A percentile compares a stretch with the other conserved stretches of the same genome.
phyloP scores from a whole-genome alignment of 2,329 filamentous ascomycete genomes.

The Aspergillus udagawae region DNA sequence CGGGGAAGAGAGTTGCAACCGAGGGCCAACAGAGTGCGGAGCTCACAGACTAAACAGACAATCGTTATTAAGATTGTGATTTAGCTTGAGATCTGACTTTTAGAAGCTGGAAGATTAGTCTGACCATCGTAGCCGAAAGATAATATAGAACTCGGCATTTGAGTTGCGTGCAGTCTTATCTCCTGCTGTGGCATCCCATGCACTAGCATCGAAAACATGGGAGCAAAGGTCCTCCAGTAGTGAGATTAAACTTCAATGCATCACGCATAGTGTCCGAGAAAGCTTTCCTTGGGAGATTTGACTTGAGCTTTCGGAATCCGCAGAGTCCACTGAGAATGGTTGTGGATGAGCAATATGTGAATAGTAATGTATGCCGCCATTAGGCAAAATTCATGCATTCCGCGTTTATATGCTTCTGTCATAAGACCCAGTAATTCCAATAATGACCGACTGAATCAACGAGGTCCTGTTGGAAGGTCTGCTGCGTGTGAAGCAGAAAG shows the following conservation, averaged over 20 bases:
- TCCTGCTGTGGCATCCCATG: not conserved
- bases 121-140: not conserved
- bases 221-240: not conserved
- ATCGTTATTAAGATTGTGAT: not conserved
- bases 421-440: not conserved
- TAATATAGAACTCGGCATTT: not conserved
- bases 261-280: not conserved
- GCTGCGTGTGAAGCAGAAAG: not conserved
- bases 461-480: not conserved
- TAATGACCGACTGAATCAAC: not conserved
- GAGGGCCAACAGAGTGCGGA: conserved; percentile 7
- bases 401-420: not conserved
- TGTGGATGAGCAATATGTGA: not conserved
- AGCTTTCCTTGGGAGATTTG: not conserved
- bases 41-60: not conserved
- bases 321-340: not conserved
- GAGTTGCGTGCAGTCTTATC: not conserved
- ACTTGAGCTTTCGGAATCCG: no score
- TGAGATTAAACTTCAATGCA: not conserved
- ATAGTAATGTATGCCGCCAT: not conserved
- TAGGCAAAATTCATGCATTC: not conserved
- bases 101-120: not conserved
- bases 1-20: not conserved
- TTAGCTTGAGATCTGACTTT: not conserved
- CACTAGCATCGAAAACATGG: not conserved